Conservation (phyloP, 441 rosid genomes). For the Croton laevigatus region DNA sequence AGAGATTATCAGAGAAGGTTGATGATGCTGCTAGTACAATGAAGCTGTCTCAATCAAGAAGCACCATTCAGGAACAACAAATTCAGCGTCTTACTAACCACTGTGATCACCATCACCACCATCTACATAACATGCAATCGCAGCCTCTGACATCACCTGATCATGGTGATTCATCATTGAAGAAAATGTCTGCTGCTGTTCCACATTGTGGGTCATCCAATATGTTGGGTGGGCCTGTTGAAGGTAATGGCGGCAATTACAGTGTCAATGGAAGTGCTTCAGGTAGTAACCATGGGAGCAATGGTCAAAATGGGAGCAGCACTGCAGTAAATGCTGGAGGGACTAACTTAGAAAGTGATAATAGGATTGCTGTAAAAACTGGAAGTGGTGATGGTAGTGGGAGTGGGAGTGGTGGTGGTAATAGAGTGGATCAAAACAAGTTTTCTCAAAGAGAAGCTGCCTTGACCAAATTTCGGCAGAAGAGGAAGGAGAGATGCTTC, state of each 20-base stretch:
- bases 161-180: slow-evolving; percentile 34
- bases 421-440: slow-evolving; percentile 32
- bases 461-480: slow-evolving; percentile 51
- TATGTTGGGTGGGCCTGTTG: slow-evolving; percentile 37
- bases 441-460: slow-evolving; percentile 46
- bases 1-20: slow-evolving; percentile 28
- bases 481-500: slow-evolving; percentile 56
- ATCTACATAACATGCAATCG: slow-evolving; percentile 19
- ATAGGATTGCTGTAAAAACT: slow-evolving; percentile 36
- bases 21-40: slow-evolving; percentile 26
- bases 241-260: slow-evolving; percentile 42
- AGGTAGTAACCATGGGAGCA: slow-evolving; percentile 61
- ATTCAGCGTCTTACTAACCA: slow-evolving; percentile 29
- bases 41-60: slow-evolving; percentile 25
- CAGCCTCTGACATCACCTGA: slow-evolving; percentile 30
- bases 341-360: slow-evolving; percentile 39
- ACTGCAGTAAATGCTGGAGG: slow-evolving; percentile 40
- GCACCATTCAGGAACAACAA: slow-evolving; percentile 30
- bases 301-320: slow-evolving; percentile 53
- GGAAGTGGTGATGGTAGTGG: slow-evolving; percentile 42
- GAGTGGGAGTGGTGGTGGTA: slow-evolving; percentile 34
- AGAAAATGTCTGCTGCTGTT: slow-evolving; percentile 38
- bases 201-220: slow-evolving; percentile 60
- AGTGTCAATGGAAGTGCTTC: slow-evolving; percentile 58
- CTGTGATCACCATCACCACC: slow-evolving; percentile 26